These are phyloP conservation scores for Volutella citrinella DNA, from an alignment of 2,329 filamentous ascomycete species.

Conservation along the genomic window DNA sequence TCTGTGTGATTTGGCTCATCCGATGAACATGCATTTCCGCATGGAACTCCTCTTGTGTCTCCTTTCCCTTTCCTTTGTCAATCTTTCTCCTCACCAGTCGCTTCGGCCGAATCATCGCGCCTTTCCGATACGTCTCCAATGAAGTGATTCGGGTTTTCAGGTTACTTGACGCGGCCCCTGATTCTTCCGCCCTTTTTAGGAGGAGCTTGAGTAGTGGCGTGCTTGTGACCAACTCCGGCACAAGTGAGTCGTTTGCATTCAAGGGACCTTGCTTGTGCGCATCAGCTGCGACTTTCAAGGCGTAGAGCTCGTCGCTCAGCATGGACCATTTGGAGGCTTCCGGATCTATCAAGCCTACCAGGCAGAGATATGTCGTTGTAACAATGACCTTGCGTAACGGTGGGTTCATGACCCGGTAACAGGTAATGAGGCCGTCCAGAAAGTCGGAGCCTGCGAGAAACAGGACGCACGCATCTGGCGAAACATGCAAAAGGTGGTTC, in stretches of 20 bases:
- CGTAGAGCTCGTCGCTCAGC: conserved; percentile 80
- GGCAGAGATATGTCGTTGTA: conserved; percentile 70
- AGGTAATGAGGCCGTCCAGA: conserved; percentile 68
- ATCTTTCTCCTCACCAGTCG: conserved; percentile 51
- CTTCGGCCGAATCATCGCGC: conserved; percentile 48
- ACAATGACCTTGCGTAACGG: conserved; percentile 65
- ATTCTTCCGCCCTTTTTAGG: conserved; percentile 48
- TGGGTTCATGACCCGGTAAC: conserved; percentile 63
- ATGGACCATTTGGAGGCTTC: conserved; percentile 68
- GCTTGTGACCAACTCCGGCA: conserved; percentile 75
- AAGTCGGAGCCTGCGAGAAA: conserved; percentile 87
- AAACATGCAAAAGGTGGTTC: conserved; percentile 63
- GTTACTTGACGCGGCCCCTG: conserved; percentile 49
- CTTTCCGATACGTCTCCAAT: conserved; percentile 59
- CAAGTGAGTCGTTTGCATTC: conserved; percentile 66
- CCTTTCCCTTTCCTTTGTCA: conserved; percentile 63
- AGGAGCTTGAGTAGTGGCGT: conserved; percentile 72
- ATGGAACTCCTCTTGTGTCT: conserved; percentile 34
- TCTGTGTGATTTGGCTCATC: conserved; percentile 79
- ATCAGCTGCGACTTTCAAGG: conserved; percentile 69
- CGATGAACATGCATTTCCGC: conserved; percentile 69
- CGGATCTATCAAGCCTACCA: conserved; percentile 67
- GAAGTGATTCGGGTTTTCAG: conserved; percentile 59
- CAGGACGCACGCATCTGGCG: conserved; percentile 53
- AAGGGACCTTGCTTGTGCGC: conserved; percentile 54